Evolutionary conservation across 75 land plant species (phyloP), one percentile per base, ranked within the genome.

Genomic region (Cupressus sempervirens): DNA sequence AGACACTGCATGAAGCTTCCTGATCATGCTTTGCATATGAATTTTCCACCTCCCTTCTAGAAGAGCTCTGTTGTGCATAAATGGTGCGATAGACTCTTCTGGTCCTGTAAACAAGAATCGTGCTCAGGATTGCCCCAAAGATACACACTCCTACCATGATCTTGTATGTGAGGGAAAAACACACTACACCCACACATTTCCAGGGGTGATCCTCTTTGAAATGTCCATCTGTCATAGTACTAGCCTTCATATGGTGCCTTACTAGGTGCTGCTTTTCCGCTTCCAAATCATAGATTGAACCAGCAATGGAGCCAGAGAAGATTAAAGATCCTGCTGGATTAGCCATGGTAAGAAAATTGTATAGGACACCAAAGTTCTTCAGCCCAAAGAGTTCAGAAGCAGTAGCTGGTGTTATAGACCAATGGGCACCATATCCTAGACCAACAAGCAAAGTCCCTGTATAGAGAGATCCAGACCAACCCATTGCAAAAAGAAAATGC

Each of bases 351-450:
- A 95, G 86, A 46, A 95, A 88, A 82, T 94, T 94, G 92, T 95
- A 95, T 48, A 95, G 81, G 43, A 88, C 89, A 23, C 95, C 96
- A 82, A 94, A 95, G 82, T 91, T 92, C 72, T 90, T 92, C 83
- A 95, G 87, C 41, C 95, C 95, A 83, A 95, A 95, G n/a, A 95
- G 91, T 81, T 95, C 97, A 14, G 97, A 94, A 32, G 92, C 91
- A 15, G 93, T 86, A 4, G 97, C 92, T 8, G 93, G 95, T 16
- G 91, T 83, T 62, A 95, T 86, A 2, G 96, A 90, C 54, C 95
- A 91, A 38, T 93, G 94, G 52, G 93, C 89, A 13, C 97, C 95
- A 73, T 94, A 95, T 84, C 97, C 95, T 15, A 93, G 86, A 3
- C 94, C 97, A 34, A 92, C 89, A 7, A 95, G 77, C 29, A 94